Evolutionary conservation across 345 rosid species (phyloP), one percentile per base, ranked within the genome.

Genomic region (Eucalyptus regnans): DNA sequence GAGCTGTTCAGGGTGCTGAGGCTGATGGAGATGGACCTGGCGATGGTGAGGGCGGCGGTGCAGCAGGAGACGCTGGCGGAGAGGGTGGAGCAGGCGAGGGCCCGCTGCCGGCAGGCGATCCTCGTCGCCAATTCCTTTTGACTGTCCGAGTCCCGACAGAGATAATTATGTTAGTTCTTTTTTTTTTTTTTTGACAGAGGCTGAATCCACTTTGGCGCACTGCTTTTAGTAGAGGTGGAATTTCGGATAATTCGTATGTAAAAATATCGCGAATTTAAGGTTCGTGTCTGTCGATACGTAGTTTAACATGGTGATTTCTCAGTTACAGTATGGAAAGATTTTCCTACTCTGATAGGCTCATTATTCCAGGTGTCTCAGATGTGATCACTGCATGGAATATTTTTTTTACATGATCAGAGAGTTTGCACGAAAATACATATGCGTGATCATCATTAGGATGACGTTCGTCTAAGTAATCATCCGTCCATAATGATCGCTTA

Each of bases 11-110:
- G 99, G 90, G 99, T 97, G 54, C 91, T 97, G 95, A 95, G 91
- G 93, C 85, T 96, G 95, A 95, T 96, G 99, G 98, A 97, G 95
- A 97, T 97, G 99, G 99, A 97, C 89, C 92, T 97, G 90, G 98
- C 96, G 18, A 96, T 97, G 99, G 99, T 96, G 5, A 96, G 95
- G 92, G 99, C 97, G 88, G 94, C 99, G 7, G 96, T 96, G 6
- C 96, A 96, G 68, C 95, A 95, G 86, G 97, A 96, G 64, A 97
- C 99, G 64, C 84, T 97, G 89, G 89, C 46, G 80, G 93, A 96
- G 91, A 94, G 99, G 92, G 90, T 96, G 89, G 95, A 94, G 87
- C 95, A 96, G 88, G 99, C 99, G 15, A 96, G 90, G 90, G 99
- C 98, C 23, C 92, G 99, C 89, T 96, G 99, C 90, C 93, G 99